These are phyloP conservation scores for Mycosphaerelloides madeirae DNA, from an alignment of 2,329 filamentous ascomycete genomes.

Conservation along the genomic window DNA sequence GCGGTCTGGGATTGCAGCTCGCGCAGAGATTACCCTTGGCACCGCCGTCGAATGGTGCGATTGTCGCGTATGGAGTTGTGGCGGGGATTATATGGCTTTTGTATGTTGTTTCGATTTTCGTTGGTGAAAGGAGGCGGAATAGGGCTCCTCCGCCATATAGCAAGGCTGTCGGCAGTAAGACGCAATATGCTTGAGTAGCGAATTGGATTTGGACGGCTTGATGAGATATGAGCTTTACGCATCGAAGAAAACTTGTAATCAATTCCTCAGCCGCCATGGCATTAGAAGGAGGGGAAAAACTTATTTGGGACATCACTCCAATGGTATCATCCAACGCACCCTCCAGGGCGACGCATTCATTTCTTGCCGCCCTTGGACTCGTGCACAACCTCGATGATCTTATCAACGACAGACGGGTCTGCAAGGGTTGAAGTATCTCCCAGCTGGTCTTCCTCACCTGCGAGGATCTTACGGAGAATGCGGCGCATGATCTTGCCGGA, in stretches of 20 bases:
- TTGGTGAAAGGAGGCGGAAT: constrained; percentile 12
- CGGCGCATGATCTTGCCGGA: constrained; percentile 99
- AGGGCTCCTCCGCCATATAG: background rate
- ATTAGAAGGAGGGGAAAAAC: too few relatives aligned
- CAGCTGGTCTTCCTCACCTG: constrained; percentile 93
- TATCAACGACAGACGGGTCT: constrained; percentile 81
- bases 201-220: too few relatives aligned
- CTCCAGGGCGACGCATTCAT: constrained; percentile 20
- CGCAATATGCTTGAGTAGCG: background rate
- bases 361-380: constrained; percentile 46
- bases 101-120: constrained; percentile 34
- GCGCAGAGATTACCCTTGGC: constrained; percentile 36
- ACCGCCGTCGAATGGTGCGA: constrained; percentile 28
- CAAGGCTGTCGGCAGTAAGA: background rate
- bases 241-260: too few relatives aligned
- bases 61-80: constrained; percentile 49
- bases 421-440: constrained; percentile 92
- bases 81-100: constrained; percentile 45
- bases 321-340: too few relatives aligned
- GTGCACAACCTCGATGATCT: constrained; percentile 81
- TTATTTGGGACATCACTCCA: too few relatives aligned
- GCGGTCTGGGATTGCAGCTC: constrained; percentile 50
- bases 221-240: too few relatives aligned
- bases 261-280: too few relatives aligned
- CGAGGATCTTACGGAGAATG: constrained; percentile 93